phyloP scores from a whole-genome alignment of 495 filamentous ascomycete genomes.

The Aspergillus cristatus region DNA sequence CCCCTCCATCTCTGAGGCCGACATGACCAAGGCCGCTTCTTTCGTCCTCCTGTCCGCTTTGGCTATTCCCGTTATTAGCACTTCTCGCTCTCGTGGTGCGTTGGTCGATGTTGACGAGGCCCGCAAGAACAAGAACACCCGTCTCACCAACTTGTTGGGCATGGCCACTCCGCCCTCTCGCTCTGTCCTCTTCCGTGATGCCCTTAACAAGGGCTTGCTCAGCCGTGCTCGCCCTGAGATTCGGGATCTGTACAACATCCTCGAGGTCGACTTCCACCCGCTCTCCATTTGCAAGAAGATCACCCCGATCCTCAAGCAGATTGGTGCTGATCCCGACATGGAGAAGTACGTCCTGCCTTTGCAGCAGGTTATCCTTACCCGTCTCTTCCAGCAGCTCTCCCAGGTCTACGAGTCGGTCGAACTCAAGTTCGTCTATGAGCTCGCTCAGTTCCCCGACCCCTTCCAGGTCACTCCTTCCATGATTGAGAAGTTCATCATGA shows the following conservation, averaged over 20 bases:
- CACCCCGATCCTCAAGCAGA: conserved; percentile 87
- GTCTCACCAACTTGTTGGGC: conserved; percentile 88
- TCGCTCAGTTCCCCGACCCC: conserved; percentile 92
- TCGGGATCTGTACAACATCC: conserved; percentile 91
- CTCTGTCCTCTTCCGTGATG: conserved; percentile 88
- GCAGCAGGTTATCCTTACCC: conserved; percentile 96
- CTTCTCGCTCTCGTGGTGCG: conserved; percentile 87
- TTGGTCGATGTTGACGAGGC: conserved; percentile 95
- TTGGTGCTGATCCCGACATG: conserved; percentile 92
- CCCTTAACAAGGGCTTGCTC: conserved; percentile 84
- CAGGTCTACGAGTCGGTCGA: conserved; percentile 99
- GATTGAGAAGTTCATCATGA: conserved; percentile 99
- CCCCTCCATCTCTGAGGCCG: conserved; percentile 76
- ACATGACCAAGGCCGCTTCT: conserved; percentile 80
- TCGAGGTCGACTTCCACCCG: conserved; percentile 98
- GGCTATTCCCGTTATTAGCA: conserved; percentile 97
- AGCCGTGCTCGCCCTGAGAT: conserved; percentile 90
- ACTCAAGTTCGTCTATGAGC: conserved; percentile 83
- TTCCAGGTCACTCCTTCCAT: conserved; percentile 87
- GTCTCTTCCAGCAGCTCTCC: conserved; percentile 96
- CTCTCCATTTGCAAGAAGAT: conserved; percentile 99
- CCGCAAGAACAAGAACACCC: conserved; percentile 96
- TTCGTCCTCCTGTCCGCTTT: conserved; percentile 94
- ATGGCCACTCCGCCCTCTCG: conserved; percentile 86
- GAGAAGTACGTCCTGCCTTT: conserved; percentile 89